These are phyloP conservation scores for Sarocladiaceae sp. DNA, from an alignment of 2,329 filamentous ascomycete genomes.

Conservation along the genomic window DNA sequence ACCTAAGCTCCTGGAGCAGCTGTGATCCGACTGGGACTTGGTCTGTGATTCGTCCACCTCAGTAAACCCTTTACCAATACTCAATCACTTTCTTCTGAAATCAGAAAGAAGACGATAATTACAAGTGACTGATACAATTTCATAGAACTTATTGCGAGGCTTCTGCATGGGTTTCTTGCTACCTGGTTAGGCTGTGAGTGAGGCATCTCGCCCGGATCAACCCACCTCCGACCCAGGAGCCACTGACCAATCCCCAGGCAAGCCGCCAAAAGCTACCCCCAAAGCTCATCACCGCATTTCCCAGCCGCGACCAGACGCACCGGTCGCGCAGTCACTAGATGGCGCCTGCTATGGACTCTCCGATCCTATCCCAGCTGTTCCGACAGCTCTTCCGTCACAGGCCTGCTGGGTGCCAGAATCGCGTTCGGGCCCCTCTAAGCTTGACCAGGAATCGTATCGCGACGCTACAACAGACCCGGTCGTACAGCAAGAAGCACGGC, in stretches of 20 bases:
- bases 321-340: too few species aligned
- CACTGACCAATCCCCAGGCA: background rate
- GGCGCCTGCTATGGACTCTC: slow-evolving; percentile 67
- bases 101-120: too few species aligned
- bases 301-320: too few species aligned
- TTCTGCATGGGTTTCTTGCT: too few species aligned
- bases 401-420: slow-evolving; percentile 25
- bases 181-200: too few species aligned
- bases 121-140: too few species aligned
- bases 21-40: too few species aligned
- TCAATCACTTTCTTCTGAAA: too few species aligned
- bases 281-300: background rate
- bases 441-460: slow-evolving; percentile 11
- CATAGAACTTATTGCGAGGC: too few species aligned
- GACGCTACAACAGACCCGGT: slow-evolving; percentile 18
- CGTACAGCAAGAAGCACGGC: slow-evolving; percentile 25
- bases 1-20: too few species aligned
- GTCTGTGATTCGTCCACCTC: too few species aligned
- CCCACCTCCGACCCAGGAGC: slow-evolving; percentile 5
- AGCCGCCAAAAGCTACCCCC: background rate
- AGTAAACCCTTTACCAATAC: too few species aligned
- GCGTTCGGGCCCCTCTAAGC: slow-evolving; percentile 15
- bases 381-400: slow-evolving; percentile 76
- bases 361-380: slow-evolving; percentile 72
- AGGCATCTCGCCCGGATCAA: slow-evolving; percentile 1